Percentiles rank a stretch among this genome's conserved stretches.
Evolutionary conservation across 495 filamentous ascomycete genomes (phyloP).

Genomic region (Clavariopsis aquatica): DNA sequence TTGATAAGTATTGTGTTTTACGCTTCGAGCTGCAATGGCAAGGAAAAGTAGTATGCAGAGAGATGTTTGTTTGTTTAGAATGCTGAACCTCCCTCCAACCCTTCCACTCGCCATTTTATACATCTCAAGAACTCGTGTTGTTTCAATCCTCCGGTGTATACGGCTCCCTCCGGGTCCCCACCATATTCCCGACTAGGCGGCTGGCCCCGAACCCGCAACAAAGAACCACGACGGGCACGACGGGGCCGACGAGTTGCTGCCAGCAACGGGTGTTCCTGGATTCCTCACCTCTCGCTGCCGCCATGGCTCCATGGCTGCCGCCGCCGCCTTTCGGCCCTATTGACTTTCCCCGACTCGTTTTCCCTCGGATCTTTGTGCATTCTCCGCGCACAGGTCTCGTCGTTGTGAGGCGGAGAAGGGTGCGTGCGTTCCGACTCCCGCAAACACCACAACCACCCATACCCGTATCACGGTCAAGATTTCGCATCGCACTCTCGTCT

Average conservation of each 20-base stretch:
- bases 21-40: too few species aligned
- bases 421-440: neutral
- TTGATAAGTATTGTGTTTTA: slow-evolving; percentile 5
- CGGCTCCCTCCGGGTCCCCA: slow-evolving; percentile 33
- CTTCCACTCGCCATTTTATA: slow-evolving; percentile 13
- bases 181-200: slow-evolving; percentile 12
- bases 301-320: too few species aligned
- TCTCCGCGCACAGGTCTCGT: slow-evolving; percentile 9
- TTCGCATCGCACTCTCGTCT: neutral
- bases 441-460: neutral
- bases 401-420: neutral
- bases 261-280: slow-evolving; percentile 28
- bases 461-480: too few species aligned
- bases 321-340: neutral
- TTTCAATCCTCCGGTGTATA: slow-evolving; percentile 6
- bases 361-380: too few species aligned
- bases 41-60: neutral
- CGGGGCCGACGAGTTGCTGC: slow-evolving; percentile 17
- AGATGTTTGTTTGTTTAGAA: slow-evolving; percentile 1
- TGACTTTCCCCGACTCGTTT: neutral
- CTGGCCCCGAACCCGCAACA: slow-evolving; percentile 23
- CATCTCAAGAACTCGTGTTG: slow-evolving; percentile 12
- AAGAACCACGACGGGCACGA: slow-evolving; percentile 4
- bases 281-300: neutral
- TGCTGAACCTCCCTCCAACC: neutral